Conservation (phyloP, 257 asterid genomes). For the Ligustrum vulgare region DNA sequence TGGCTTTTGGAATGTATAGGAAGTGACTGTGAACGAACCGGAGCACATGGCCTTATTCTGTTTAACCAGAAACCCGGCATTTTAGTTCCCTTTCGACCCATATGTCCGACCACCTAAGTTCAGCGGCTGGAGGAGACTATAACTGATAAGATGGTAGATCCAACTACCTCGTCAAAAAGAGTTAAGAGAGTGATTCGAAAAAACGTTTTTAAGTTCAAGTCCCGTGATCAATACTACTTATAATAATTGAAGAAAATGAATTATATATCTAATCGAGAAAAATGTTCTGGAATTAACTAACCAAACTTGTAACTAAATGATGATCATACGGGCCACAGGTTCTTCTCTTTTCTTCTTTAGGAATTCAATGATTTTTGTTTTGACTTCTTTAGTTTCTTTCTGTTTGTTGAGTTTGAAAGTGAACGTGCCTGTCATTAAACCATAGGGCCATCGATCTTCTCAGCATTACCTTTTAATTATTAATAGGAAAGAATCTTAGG, state of each 20-base stretch:
- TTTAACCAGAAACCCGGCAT: constrained; percentile 69
- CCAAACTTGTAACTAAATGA: constrained; percentile 19
- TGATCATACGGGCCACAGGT: constrained; percentile 33
- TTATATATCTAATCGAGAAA: background rate
- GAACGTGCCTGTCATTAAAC: constrained; percentile 53
- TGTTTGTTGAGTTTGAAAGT: constrained; percentile 29
- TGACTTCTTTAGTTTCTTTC: constrained; percentile 27
- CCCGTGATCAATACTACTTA: background rate
- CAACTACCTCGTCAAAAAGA: background rate
- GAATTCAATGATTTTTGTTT: constrained; percentile 27
- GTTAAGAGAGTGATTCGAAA: background rate
- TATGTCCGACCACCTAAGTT: constrained; percentile 13
- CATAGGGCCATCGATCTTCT: constrained; percentile 34
- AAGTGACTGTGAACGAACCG: constrained; percentile 48
- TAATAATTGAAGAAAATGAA: constrained; percentile 5
- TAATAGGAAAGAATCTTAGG: background rate
- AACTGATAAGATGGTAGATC: background rate
- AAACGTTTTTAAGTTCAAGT: background rate
- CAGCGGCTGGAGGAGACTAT: background rate
- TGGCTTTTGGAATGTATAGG: constrained; percentile 30
- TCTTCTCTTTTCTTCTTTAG: constrained; percentile 22
- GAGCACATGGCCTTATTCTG: constrained; percentile 65
- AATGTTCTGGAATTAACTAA: background rate
- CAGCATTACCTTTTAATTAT: constrained; percentile 6
- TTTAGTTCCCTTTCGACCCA: constrained; percentile 54